Conservation (phyloP, 495 filamentous ascomycete species). For the Bacidia gigantensis region DNA sequence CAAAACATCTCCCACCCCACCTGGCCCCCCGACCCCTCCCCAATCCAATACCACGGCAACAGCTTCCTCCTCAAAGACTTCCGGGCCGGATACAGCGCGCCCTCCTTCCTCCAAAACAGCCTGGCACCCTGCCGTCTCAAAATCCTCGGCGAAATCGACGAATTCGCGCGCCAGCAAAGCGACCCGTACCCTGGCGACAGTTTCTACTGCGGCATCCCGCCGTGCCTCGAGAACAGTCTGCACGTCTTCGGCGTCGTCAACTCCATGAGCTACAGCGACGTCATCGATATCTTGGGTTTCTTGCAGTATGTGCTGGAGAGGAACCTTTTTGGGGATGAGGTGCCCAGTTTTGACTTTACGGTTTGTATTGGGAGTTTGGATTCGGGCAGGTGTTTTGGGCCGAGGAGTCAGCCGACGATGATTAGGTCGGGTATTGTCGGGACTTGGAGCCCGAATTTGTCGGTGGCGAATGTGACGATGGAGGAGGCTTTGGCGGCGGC, state of each 20-base stretch:
- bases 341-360: background rate
- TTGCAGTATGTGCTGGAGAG: background rate
- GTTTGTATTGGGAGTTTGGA: background rate
- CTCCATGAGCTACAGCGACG: background rate
- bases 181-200: background rate
- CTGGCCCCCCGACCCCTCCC: too few species aligned
- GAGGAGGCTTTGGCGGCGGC: too few species aligned
- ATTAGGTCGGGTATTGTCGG: too few species aligned
- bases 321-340: background rate
- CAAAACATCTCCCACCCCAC: too few species aligned
- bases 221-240: background rate
- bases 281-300: background rate
- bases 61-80: too few species aligned
- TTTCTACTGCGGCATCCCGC: background rate
- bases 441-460: too few species aligned
- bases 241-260: background rate
- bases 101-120: too few species aligned
- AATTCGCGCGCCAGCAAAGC: background rate
- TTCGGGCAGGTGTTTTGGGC: background rate
- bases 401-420: background rate
- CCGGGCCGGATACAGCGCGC: too few species aligned
- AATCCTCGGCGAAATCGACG: background rate
- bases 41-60: too few species aligned
- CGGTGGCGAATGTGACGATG: too few species aligned
- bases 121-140: too few species aligned